Evolutionary conservation across 2,329 filamentous ascomycete genomes (phyloP).

Genomic region (Chaetomiaceae sp.): DNA sequence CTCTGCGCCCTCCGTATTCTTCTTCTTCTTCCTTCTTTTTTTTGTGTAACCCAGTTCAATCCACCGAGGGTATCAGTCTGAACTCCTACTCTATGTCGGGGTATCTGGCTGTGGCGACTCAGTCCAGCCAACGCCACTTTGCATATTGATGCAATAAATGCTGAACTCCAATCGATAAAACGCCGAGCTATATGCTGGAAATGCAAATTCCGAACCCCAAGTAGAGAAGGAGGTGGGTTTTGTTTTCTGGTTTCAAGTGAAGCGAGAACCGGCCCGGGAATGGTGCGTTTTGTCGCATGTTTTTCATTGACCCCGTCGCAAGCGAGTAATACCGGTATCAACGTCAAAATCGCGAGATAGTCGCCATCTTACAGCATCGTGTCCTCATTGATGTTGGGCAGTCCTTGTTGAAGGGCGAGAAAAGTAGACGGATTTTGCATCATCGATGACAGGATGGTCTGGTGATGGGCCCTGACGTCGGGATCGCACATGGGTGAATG

Average conservation of each 20-base stretch:
- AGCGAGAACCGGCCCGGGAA: too few species aligned
- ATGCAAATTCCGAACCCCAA: constrained; percentile 16
- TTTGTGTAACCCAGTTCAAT: background rate
- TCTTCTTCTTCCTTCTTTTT: background rate
- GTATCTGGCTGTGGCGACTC: constrained; percentile 21
- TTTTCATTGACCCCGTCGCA: background rate
- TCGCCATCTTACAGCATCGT: constrained; percentile 28
- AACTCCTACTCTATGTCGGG: constrained; percentile 22
- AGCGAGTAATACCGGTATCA: background rate
- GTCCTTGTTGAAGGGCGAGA: constrained; percentile 27
- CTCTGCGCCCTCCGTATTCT: background rate
- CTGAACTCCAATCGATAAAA: constrained; percentile 16
- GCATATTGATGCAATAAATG: constrained; percentile 22
- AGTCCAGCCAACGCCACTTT: constrained; percentile 18
- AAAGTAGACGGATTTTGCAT: constrained; percentile 28
- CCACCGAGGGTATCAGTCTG: constrained; percentile 20
- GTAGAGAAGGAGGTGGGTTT: background rate
- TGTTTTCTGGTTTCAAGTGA: too few species aligned
- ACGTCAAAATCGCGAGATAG: background rate
- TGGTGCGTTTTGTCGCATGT: background rate
- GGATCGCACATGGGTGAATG: constrained; percentile 89
- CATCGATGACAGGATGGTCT: constrained; percentile 34
- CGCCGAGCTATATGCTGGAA: constrained; percentile 24
- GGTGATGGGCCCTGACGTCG: constrained; percentile 54
- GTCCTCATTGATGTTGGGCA: constrained; percentile 45